These are phyloP conservation scores for Blastobotrys parvus DNA, from an alignment of 805 yeast genomes.

Conservation along the genomic window DNA sequence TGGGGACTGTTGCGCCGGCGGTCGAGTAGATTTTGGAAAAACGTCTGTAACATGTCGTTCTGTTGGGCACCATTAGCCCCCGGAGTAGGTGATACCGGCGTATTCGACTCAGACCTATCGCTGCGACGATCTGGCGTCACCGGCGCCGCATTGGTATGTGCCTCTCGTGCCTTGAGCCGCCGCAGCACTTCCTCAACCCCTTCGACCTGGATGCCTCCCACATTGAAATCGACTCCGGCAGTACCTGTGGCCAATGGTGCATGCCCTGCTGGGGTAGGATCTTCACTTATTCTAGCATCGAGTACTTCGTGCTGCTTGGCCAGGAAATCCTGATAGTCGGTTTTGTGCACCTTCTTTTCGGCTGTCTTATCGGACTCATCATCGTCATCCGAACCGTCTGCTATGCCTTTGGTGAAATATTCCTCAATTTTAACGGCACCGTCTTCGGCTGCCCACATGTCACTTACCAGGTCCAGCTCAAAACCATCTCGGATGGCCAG, in stretches of 20 bases:
- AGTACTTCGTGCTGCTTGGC: slow-evolving; percentile 13
- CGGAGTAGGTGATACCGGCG: slow-evolving; percentile 8
- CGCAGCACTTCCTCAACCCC: slow-evolving; percentile 17
- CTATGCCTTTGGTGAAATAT: slow-evolving; percentile 10
- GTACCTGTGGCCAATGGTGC: slow-evolving; percentile 1
- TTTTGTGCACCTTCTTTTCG: slow-evolving; percentile 5
- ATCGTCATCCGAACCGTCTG: background rate
- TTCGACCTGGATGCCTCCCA: slow-evolving; percentile 22
- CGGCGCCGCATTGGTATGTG: slow-evolving; percentile 8
- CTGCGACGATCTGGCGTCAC: slow-evolving; percentile 12
- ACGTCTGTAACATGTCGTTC: slow-evolving; percentile 19
- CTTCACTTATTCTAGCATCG: slow-evolving; percentile 6
- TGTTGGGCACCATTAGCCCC: slow-evolving; percentile 9
- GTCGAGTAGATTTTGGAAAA: slow-evolving; percentile 20
- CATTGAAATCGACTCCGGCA: slow-evolving; percentile 6
- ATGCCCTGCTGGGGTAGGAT: background rate
- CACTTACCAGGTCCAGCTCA: slow-evolving; percentile 17
- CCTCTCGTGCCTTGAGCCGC: slow-evolving; percentile 16
- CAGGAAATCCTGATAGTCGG: slow-evolving; percentile 18
- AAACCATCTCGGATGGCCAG: slow-evolving; percentile 15
- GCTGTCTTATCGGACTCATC: background rate
- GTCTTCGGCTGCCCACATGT: background rate
- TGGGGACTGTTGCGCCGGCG: slow-evolving; percentile 4
- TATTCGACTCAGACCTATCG: slow-evolving; percentile 9
- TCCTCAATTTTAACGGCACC: slow-evolving; percentile 13